These are phyloP conservation scores for Crepidotus variabilis DNA, from an alignment of 768 basidiomycete genomes.

Conservation along the genomic window DNA sequence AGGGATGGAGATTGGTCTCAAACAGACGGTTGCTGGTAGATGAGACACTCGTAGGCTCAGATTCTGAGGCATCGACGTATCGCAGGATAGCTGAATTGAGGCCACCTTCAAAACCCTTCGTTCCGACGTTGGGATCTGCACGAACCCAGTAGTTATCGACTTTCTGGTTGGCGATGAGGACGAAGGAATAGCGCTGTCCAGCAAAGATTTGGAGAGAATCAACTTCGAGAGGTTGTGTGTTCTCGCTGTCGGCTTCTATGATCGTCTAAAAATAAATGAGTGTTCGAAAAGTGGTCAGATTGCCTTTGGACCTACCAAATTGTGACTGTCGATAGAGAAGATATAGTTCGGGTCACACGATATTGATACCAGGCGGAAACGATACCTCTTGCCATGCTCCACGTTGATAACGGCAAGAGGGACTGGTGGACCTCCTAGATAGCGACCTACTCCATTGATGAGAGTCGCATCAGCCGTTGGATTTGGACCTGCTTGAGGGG, in stretches of 20 bases:
- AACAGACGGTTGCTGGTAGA: conserved; percentile 23
- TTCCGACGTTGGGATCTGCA: conserved; percentile 19
- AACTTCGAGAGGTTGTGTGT: conserved; percentile 31
- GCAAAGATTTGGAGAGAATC: conserved; percentile 39
- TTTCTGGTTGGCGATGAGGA: conserved; percentile 26
- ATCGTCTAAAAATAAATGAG: conserved; percentile 22
- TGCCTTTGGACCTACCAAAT: conserved; percentile 29
- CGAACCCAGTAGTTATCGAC: conserved; percentile 42
- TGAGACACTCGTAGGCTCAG: conserved; percentile 37
- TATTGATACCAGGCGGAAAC: conserved; percentile 49
- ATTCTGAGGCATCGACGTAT: conserved; percentile 38
- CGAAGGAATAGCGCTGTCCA: conserved; percentile 49
- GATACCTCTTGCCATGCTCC: conserved; percentile 36
- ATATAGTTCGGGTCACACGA: conserved; percentile 44
- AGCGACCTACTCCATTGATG: conserved; percentile 52
- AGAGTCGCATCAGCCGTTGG: conserved; percentile 35
- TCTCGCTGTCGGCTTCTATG: conserved; percentile 44
- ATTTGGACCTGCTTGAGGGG: conserved; percentile 15
- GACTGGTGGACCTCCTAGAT: conserved; percentile 33
- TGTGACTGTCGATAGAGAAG: conserved; percentile 45
- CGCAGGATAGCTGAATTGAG: conserved; percentile 49
- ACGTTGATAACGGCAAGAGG: conserved; percentile 45
- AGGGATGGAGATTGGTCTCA: conserved; percentile 38
- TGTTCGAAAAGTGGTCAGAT: background rate
- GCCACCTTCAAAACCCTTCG: conserved; percentile 12